Base-by-base conservation (phyloP, 75 land plant species). In the Pinus taeda region DNA sequence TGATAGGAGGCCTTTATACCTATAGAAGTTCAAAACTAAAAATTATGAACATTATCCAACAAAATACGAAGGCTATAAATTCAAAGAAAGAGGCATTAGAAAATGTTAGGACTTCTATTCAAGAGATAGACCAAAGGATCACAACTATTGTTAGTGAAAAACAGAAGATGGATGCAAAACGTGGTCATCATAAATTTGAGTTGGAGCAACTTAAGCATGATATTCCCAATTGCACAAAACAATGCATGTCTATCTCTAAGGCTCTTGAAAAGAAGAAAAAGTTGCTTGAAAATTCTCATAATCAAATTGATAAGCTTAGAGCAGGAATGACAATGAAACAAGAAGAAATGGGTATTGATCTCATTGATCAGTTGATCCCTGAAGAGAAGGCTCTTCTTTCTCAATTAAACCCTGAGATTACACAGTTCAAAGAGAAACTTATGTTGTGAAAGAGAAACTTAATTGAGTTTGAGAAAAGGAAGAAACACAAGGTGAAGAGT, bases 1-100 rank as follows among this genome's bases (percentile, higher is more conserved):
- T 97, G 98, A 97, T 95, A 26, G 98, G 99, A 57, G 99, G 99
- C 53, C 94, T 88, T 80, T 97, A 97, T 83, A 95, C 93, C 83
- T 79, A 83, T 77, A 86, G 92, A 61, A 86, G 92, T 55, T 94
- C 99, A 37, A 95, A 87, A 73, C 75, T 97, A 84, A 97, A 91
- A 60, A 86, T 89, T 70, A 80, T 92, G 85, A 92, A 82, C 49
- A 82, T 81, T 53, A 81, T 97, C n/a, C 80, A 74, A 53, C 88
- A 92, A 81, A 91, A 83, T 53, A 87, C 79, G 55, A 78, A 59
- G 15, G 71, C 84, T 58, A 90, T 93, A 6, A 81, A 85, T 57
- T 12, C 58, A 24, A 93, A 91, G 83, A 81, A 90, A 70, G 63
- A 83, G 21, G 95, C 94, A 71, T 76, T 94, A 62, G 85, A 83